A percentile compares a stretch with the other conserved stretches of the same genome.
Evolutionary conservation across 176 grass and related monocot species (phyloP).

Genomic region (Tuctoria greenei): DNA sequence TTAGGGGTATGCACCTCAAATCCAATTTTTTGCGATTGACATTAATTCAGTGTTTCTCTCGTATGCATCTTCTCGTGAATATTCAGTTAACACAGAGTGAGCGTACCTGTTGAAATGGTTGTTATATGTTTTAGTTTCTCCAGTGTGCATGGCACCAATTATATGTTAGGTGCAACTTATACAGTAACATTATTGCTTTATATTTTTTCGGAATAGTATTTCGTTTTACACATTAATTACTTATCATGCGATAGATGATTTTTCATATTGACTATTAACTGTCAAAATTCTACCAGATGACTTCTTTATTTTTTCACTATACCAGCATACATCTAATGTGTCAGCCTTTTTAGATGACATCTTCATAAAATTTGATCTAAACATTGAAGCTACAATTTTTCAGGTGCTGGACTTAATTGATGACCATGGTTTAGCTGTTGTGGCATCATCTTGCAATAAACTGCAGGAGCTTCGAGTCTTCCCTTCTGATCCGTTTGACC

Average conservation of each 20-base stretch:
- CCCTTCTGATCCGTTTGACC: slow-evolving; percentile 53
- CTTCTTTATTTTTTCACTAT: slow-evolving; percentile 6
- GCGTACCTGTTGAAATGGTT: neutral
- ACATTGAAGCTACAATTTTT: slow-evolving; percentile 18
- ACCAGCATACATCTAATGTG: neutral
- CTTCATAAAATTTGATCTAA: slow-evolving; percentile 5
- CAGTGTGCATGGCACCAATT: neutral
- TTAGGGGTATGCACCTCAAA: slow-evolving; percentile 56
- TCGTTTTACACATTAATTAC: slow-evolving; percentile 3
- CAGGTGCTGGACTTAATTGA: slow-evolving; percentile 78
- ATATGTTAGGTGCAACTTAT: neutral
- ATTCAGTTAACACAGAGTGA: neutral
- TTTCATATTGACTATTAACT: neutral
- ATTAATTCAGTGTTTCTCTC: neutral
- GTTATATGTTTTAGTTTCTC: slow-evolving; percentile 18
- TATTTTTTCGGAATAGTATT: neutral
- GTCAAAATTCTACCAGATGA: slow-evolving; percentile 8
- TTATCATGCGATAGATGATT: neutral
- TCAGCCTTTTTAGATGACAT: neutral
- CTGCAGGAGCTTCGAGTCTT: slow-evolving; percentile 73
- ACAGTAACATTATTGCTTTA: neutral
- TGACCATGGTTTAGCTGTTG: slow-evolving; percentile 53
- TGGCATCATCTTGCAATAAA: slow-evolving; percentile 66
- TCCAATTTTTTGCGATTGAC: neutral
- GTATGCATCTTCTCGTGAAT: neutral